Evolutionary conservation across 148 eudicot species (phyloP).

Genomic region (Dysphania ambrosioides): DNA sequence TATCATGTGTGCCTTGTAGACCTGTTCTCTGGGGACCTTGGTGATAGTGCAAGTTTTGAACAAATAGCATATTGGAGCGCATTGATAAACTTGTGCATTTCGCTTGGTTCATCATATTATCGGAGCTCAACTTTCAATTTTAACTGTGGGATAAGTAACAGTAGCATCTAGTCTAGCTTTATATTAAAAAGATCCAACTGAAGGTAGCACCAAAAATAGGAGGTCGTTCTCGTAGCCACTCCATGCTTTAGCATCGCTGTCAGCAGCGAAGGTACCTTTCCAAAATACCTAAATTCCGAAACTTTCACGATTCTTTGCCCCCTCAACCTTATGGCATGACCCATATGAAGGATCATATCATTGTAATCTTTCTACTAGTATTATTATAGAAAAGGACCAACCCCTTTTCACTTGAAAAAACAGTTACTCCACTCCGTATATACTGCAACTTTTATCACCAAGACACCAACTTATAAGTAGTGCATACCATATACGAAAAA

Average conservation of each 20-base stretch:
- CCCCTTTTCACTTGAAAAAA: conserved; percentile 22
- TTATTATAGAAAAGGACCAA: not conserved
- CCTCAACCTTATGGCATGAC: conserved; percentile 27
- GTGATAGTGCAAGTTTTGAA: no score
- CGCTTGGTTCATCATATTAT: not conserved
- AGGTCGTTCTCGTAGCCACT: not conserved
- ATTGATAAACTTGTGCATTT: not conserved
- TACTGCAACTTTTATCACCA: conserved; percentile 15
- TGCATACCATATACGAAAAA: not conserved
- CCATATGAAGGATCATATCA: conserved; percentile 29
- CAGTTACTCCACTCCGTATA: no score
- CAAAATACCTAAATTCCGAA: conserved; percentile 36
- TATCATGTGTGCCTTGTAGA: no score
- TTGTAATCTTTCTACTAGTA: conserved; percentile 10
- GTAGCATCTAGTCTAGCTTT: conserved; percentile 5
- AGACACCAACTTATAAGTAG: conserved; percentile 11
- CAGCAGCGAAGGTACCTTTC: conserved; percentile 32
- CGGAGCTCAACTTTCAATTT: not conserved
- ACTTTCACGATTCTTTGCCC: conserved; percentile 37
- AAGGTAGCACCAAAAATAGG: not conserved
- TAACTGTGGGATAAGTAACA: not conserved
- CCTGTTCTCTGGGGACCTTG: no score
- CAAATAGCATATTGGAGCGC: no score
- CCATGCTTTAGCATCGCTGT: conserved; percentile 25
- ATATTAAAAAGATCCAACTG: not conserved